Evolutionary conservation across 257 asterid species (phyloP).

Genomic region (Gardenia jasminoides): DNA sequence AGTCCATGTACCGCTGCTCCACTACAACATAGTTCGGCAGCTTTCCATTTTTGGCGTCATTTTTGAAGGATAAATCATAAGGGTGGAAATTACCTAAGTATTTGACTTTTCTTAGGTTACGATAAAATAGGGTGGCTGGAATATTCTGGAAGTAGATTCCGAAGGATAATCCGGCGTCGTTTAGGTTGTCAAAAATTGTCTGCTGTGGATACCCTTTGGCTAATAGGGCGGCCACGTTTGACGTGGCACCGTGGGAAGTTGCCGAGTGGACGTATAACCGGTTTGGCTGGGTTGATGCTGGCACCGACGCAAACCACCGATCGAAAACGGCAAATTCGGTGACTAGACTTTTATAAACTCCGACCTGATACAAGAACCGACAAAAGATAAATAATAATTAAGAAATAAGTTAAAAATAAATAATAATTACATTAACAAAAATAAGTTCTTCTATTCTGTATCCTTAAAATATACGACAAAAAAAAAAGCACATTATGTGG

Average conservation of each 20-base stretch:
- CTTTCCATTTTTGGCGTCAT: constrained; percentile 59
- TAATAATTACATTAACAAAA: no score
- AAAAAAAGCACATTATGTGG: no score
- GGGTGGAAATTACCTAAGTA: constrained; percentile 52
- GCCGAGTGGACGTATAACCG: constrained; percentile 87
- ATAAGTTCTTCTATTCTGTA: no score
- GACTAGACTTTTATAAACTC: constrained; percentile 57
- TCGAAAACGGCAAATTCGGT: constrained; percentile 84
- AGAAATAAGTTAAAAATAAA: neutral
- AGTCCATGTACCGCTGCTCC: constrained; percentile 84
- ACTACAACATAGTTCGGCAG: constrained; percentile 73
- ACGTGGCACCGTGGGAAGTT: constrained; percentile 92
- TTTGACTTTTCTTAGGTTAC: constrained; percentile 66
- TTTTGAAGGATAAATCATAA: constrained; percentile 52
- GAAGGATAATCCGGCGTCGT: constrained; percentile 51
- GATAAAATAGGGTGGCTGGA: constrained; percentile 73
- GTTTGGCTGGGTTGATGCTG: constrained; percentile 88
- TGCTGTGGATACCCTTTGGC: constrained; percentile 74
- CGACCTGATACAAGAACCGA: constrained; percentile 38
- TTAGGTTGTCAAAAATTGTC: constrained; percentile 49
- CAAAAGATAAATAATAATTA: neutral
- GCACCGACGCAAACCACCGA: constrained; percentile 97
- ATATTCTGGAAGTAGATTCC: constrained; percentile 79
- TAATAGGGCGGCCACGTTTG: constrained; percentile 48
- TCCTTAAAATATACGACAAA: no score